Conservation (phyloP, 23 red algal genomes). For the Gracilaria gracilis region DNA sequence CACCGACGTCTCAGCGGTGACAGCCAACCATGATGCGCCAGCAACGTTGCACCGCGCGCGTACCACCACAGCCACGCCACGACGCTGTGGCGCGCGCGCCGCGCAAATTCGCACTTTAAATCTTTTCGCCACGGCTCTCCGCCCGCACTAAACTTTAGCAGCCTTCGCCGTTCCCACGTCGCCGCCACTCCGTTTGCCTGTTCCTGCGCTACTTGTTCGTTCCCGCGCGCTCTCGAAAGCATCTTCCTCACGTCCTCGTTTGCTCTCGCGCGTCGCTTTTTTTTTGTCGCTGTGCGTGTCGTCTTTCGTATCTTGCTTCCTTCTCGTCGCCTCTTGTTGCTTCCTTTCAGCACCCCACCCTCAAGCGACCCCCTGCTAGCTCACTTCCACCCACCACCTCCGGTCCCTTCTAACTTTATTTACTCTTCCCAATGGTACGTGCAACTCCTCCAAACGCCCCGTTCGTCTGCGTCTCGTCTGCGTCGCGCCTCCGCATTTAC, state of each 20-base stretch:
- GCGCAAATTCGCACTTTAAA: slow-evolving; percentile 41
- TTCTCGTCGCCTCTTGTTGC: not conserved
- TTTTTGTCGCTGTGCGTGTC: not conserved
- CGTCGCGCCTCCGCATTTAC: not conserved
- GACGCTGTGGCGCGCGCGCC: not conserved
- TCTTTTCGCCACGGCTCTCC: not conserved
- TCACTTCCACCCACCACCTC: too few relatives aligned
- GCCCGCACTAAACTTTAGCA: not conserved
- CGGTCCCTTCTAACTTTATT: not conserved
- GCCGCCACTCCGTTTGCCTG: not conserved
- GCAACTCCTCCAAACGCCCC: not conserved
- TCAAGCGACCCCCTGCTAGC: not conserved
- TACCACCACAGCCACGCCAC: not conserved
- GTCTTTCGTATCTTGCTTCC: not conserved
- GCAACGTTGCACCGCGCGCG: not conserved
- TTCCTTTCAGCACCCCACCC: not conserved
- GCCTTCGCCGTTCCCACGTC: not conserved
- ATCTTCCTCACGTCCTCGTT: not conserved
- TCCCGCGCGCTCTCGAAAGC: slow-evolving; percentile 7
- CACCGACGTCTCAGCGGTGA: not conserved
- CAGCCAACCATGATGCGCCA: slow-evolving; percentile 12
- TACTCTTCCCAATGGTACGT: slow-evolving; percentile 15
- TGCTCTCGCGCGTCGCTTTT: not conserved
- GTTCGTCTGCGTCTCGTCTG: not conserved
- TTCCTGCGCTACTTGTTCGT: too few relatives aligned